Conservation (phyloP, 768 basidiomycete genomes). For the Cystofilobasidium ferigula region DNA sequence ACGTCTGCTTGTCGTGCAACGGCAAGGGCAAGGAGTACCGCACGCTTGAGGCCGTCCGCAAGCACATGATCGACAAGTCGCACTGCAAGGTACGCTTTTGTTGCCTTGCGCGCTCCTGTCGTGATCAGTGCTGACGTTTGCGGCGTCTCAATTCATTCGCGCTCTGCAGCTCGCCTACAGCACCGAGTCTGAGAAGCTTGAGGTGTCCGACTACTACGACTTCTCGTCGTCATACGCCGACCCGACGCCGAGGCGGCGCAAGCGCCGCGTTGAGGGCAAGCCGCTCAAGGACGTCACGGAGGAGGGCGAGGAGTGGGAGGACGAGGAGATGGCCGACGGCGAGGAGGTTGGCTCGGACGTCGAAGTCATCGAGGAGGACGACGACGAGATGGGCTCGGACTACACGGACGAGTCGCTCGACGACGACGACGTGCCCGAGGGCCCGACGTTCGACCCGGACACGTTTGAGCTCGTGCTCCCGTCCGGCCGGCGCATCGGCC, state of each 20-base stretch:
- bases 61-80: constrained; percentile 85
- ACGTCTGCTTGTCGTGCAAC: constrained; percentile 85
- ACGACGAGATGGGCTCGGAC: constrained; percentile 15
- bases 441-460: constrained; percentile 40
- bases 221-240: constrained; percentile 69
- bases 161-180: constrained; percentile 60
- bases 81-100: constrained; percentile 59
- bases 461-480: constrained; percentile 80
- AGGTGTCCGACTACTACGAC: constrained; percentile 87
- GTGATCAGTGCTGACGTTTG: too few species aligned
- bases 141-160: too few species aligned
- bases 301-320: constrained; percentile 35
- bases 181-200: constrained; percentile 62
- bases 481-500: constrained; percentile 82
- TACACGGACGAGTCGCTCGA: constrained; percentile 30
- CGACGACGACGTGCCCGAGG: constrained; percentile 33
- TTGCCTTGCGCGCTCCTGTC: neutral
- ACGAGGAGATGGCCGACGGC: constrained; percentile 28
- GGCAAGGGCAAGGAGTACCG: constrained; percentile 64
- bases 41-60: constrained; percentile 73
- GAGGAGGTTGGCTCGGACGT: constrained; percentile 21
- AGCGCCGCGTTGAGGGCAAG: neutral
- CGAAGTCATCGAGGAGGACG: constrained; percentile 28
- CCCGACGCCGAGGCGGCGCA: constrained; percentile 33
- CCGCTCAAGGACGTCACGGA: constrained; percentile 14